Base-by-base conservation (phyloP, 306 rosid species). In the Medicago arabica region DNA sequence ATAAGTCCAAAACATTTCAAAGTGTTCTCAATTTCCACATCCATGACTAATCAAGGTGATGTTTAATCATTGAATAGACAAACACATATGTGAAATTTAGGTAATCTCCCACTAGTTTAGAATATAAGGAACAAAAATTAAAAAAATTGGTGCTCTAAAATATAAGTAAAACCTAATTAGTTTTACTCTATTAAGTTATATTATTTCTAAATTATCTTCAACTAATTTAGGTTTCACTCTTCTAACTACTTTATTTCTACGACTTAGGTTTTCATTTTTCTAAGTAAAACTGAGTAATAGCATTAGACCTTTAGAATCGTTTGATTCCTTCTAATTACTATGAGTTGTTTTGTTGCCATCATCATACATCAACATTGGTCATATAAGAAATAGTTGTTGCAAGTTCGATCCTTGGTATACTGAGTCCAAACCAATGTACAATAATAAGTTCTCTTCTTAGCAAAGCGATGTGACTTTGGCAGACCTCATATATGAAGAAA, bases 51-150 rank as follows among this genome's bases (percentile, higher is more conserved):
- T 65, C 77, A 70, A 71, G 67, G 63, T 65, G 82, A 77, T 69
- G 76, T 72, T 66, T 72, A 63, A 66, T 83, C 77, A 77, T 34
- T 77, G 87, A 87, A 86, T 81, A 74, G 85, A 84, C 41, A 28
- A 8, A 60, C 14, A 64, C 69, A 76, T 3, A 82, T 79, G 31
- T 31, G 71, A 76, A 67, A 81, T 55, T 38, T 69, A 81, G 57
- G 61, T 65, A 51, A 73, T 61, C 67, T 80, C 77, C 78, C 53
- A 62, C 13, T 76, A 46, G 58, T 58, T 58, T 21, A 58, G 38
- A 58, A 55, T 55, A 55, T 10, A 55, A 21, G 11, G 7, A 18
- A 57, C 64, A 11, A 11, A 11, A 58, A 23, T 58, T 58, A 5
- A 23, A 9, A 58, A 58, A 21, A 11, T 58, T 58, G 36, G 11